phyloP scores from a whole-genome alignment of 257 asterid species.

The Nicotiana obtusifolia region DNA sequence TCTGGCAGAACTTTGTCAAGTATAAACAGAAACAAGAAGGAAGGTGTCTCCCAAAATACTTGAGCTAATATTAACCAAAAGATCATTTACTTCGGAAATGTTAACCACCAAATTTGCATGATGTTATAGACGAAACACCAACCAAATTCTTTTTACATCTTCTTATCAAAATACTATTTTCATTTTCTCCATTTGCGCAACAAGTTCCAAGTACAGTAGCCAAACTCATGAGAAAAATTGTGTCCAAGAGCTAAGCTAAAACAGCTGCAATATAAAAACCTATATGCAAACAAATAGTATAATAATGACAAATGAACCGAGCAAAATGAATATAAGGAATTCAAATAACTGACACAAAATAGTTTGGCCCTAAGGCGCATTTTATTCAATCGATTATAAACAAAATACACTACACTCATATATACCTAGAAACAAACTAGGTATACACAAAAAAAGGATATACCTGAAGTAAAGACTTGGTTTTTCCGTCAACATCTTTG shows the following conservation, averaged over 20 bases:
- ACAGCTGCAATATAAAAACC: neutral
- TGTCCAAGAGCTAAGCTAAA: neutral
- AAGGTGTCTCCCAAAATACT: neutral
- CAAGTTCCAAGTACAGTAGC: neutral
- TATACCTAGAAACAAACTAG: no score
- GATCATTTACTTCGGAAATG: neutral
- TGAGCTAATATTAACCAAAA: neutral
- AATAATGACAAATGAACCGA: no score
- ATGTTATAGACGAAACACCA: neutral
- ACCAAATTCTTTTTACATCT: neutral
- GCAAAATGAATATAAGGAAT: neutral
- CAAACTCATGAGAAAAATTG: neutral
- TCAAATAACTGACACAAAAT: neutral
- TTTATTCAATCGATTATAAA: neutral
- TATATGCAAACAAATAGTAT: no score
- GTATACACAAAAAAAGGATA: neutral
- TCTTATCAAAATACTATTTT: neutral
- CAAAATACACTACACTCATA: neutral
- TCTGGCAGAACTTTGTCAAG: neutral
- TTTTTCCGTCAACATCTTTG: constrained; percentile 39
- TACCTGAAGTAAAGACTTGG: constrained; percentile 65
- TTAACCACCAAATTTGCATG: neutral
- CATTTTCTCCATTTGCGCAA: neutral
- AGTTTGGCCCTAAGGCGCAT: neutral
- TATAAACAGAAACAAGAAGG: neutral